phyloP scores from a whole-genome alignment of 1,284 basidiomycete genomes.

The Ceratorhiza oryzae-sativae region DNA sequence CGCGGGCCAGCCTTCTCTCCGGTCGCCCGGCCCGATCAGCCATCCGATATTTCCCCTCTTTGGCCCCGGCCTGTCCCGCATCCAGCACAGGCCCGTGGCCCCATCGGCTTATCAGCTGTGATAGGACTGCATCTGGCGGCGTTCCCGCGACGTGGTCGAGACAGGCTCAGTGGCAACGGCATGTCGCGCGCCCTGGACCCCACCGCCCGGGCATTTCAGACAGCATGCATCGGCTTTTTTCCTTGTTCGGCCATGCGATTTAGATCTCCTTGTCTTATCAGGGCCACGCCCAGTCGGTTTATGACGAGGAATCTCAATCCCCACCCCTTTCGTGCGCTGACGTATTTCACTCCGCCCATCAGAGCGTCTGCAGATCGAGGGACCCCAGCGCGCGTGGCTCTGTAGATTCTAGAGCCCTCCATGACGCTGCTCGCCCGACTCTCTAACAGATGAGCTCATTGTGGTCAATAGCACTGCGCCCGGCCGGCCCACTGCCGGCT shows the following conservation, averaged over 20 bases:
- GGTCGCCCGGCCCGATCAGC: conserved; percentile 19
- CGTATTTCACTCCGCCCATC: conserved; percentile 34
- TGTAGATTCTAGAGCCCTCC: background rate
- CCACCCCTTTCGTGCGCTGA: background rate
- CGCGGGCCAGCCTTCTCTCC: background rate
- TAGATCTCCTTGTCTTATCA: conserved; percentile 3
- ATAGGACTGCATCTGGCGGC: conserved; percentile 20
- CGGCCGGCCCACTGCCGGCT: background rate
- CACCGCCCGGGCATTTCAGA: background rate
- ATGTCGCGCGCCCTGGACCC: background rate
- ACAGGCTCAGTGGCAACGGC: background rate
- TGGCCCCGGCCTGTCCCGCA: conserved; percentile 18
- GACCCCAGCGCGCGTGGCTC: background rate
- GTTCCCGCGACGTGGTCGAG: conserved; percentile 12
- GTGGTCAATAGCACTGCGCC: background rate
- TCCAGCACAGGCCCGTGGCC: conserved; percentile 18
- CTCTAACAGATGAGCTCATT: background rate
- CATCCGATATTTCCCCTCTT: conserved; percentile 30
- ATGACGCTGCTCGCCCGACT: background rate
- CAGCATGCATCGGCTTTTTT: background rate
- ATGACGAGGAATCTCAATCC: conserved; percentile 21
- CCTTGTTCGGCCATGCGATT: background rate
- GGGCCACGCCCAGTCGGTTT: background rate
- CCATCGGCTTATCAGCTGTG: conserved; percentile 5
- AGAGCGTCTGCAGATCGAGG: conserved; percentile 23